Evolutionary conservation across 306 rosid species (phyloP).

Genomic region (Datisca glomerata): DNA sequence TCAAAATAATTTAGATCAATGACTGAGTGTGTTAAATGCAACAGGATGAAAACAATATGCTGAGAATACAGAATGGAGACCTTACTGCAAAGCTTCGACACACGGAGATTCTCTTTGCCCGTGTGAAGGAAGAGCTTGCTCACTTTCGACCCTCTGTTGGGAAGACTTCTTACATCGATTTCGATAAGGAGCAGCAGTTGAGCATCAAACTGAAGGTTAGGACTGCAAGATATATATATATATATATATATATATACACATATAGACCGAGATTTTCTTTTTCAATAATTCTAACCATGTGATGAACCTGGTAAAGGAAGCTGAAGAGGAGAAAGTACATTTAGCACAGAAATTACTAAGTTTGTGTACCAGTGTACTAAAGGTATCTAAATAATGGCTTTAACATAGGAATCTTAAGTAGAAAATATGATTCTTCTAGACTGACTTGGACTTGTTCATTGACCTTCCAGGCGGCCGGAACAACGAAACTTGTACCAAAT

Average conservation of each 20-base stretch:
- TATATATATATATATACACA: too few relatives aligned
- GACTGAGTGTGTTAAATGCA: too few relatives aligned
- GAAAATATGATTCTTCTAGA: too few relatives aligned
- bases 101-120: constrained; percentile 40
- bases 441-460: too few relatives aligned
- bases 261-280: too few relatives aligned
- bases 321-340: constrained; percentile 72
- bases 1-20: too few relatives aligned
- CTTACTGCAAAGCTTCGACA: constrained; percentile 47
- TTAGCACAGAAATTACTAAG: constrained; percentile 63
- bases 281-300: background rate
- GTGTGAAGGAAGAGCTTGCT: constrained; percentile 60
- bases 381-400: constrained; percentile 27
- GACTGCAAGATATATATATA: constrained; percentile 2
- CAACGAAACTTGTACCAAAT: constrained; percentile 36
- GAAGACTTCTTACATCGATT: constrained; percentile 27
- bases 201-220: constrained; percentile 61
- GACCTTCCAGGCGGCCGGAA: constrained; percentile 68
- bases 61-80: constrained; percentile 62
- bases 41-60: constrained; percentile 86
- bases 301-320: constrained; percentile 38
- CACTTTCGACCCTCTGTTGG: constrained; percentile 48
- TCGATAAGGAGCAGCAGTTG: constrained; percentile 69
- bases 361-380: constrained; percentile 54
- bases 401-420: too few relatives aligned